These are phyloP conservation scores for Protomyces arabidopsidicola DNA, from an alignment of 1,139 yeast genomes.

Conservation along the genomic window DNA sequence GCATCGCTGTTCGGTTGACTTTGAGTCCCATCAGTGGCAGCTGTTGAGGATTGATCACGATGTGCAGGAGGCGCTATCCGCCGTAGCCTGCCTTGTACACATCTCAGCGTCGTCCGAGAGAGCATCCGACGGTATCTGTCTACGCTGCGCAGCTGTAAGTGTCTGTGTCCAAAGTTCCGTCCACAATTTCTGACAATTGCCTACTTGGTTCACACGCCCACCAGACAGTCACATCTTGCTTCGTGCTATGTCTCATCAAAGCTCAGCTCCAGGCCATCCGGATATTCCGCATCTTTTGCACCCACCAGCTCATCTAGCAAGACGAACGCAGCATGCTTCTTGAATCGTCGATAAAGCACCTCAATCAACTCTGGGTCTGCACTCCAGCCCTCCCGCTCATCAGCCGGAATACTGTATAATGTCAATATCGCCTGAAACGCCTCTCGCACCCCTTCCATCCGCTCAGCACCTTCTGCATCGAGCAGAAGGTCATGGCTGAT, in stretches of 20 bases:
- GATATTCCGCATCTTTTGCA: not conserved
- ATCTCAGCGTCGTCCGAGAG: not conserved
- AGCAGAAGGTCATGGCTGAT: conserved; percentile 5
- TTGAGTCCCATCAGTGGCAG: not conserved
- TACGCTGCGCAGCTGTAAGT: no score
- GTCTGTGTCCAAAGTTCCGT: no score
- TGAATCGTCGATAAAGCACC: not conserved
- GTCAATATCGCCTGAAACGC: not conserved
- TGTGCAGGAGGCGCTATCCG: not conserved
- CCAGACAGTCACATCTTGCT: not conserved
- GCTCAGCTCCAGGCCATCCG: not conserved
- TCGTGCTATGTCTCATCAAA: not conserved
- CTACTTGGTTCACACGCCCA: not conserved
- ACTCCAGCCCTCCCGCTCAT: not conserved
- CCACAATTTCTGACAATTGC: no score
- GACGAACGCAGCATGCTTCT: no score
- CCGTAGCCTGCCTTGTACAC: not conserved
- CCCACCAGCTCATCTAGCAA: not conserved
- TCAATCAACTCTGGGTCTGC: not conserved
- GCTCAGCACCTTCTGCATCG: not conserved
- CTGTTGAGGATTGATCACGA: not conserved
- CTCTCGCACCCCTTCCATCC: not conserved
- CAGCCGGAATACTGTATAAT: not conserved
- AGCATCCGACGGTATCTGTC: not conserved
- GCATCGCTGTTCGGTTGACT: not conserved